Conservation (phyloP, 805 yeast genomes). For the Sugiyamaella marilandica region DNA sequence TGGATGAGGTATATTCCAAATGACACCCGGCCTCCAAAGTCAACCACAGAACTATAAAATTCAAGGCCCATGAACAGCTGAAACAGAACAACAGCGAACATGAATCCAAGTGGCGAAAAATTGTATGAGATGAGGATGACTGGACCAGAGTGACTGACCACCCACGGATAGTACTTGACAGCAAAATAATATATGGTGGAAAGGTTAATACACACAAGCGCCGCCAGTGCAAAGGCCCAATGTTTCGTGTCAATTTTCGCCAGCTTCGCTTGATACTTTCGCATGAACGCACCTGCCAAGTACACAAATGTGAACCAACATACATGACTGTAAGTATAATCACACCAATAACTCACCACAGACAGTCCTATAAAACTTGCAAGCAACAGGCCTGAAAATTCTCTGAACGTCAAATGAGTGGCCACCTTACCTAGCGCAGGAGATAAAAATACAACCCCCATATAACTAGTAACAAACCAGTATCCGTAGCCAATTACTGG, state of each 20-base stretch:
- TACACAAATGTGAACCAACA: conserved; percentile 3
- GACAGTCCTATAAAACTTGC: neutral
- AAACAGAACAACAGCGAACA: neutral
- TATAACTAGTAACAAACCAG: conserved; percentile 6
- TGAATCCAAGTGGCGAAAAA: neutral
- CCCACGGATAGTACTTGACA: no score
- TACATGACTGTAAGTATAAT: neutral
- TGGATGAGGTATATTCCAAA: conserved; percentile 9
- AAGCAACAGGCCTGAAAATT: conserved; percentile 3
- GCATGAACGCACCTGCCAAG: conserved; percentile 3
- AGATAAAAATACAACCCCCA: neutral
- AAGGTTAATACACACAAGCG: no score
- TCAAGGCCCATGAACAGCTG: neutral
- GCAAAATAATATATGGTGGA: no score
- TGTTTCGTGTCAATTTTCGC: no score
- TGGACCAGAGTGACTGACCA: no score
- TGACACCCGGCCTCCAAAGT: neutral
- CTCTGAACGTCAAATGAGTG: neutral
- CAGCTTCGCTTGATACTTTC: no score
- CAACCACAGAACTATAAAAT: conserved; percentile 1
- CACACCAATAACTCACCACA: neutral
- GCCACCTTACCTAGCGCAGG: conserved; percentile 3
- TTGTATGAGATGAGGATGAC: neutral
- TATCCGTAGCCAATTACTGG: conserved; percentile 2
- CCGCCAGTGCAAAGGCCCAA: no score